Percentiles rank a stretch among this genome's conserved stretches.
Conservation (phyloP, 2,329 filamentous ascomycete genomes). For the Aspergillus udagawae region DNA sequence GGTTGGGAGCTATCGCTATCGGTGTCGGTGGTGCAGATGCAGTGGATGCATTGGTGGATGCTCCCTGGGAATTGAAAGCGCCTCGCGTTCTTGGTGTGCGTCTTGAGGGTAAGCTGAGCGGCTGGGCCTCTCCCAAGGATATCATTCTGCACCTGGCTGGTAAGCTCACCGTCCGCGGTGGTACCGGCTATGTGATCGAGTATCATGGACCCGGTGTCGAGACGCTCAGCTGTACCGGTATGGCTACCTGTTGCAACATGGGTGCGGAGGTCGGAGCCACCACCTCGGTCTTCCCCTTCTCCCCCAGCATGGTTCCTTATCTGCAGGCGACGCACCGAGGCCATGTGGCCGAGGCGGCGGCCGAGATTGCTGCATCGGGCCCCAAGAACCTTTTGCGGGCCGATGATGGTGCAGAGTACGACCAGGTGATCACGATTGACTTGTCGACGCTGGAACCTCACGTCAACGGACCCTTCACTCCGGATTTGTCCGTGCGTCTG, state of each 20-base stretch:
- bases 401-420: conserved; percentile 79
- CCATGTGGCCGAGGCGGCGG: conserved; percentile 64
- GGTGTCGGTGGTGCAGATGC: conserved; percentile 96
- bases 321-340: conserved; percentile 76
- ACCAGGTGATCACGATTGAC: conserved; percentile 86
- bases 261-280: conserved; percentile 87
- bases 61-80: conserved; percentile 96
- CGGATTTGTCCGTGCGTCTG: conserved; percentile 87
- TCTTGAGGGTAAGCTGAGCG: conserved; percentile 75
- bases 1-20: conserved; percentile 88
- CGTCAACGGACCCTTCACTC: conserved; percentile 96
- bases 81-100: conserved; percentile 84
- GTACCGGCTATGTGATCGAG: conserved; percentile 91
- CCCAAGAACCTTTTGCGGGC: conserved; percentile 67
- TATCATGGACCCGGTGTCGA: conserved; percentile 89
- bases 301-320: conserved; percentile 76
- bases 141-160: conserved; percentile 88
- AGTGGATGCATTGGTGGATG: conserved; percentile 92
- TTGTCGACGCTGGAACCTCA: conserved; percentile 87
- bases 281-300: conserved; percentile 93
- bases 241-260: conserved; percentile 92
- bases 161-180: conserved; percentile 84
- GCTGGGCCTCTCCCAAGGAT: conserved; percentile 94
- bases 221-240: conserved; percentile 84
- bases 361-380: conserved; percentile 56